Evolutionary conservation across 1,284 basidiomycete species (phyloP), one percentile per base, ranked within the genome.

Genomic region (Ceratobasidium papillatum): DNA sequence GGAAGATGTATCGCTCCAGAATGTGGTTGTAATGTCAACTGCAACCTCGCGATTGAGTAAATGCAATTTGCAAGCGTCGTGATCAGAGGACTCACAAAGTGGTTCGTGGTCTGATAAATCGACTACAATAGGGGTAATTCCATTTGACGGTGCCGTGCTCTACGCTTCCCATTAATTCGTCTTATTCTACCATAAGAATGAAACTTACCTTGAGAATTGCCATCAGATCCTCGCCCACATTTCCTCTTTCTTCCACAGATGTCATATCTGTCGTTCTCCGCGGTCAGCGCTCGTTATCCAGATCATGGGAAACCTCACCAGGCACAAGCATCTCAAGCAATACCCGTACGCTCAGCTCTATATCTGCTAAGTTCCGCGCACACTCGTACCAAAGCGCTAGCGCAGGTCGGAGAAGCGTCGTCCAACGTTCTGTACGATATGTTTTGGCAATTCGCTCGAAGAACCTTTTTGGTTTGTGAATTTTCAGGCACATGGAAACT

Each of bases 391-490:
- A 95, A 27, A 90, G 87, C 45, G 85, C 84, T 43, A 95, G 84
- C 14, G 96, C 86, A 2, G 92, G 88, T 56, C 85, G 85, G 19
- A 96, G 84, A 81, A 97, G 86, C 0, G 86, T 81, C 9, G 85
- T 83, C 94, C 94, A 97, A 65, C 87, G 85, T 80, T 96, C 94
- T 71, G 88, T 84, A n/a, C 91, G 87, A 80, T 96, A 97, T 0
- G 90, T 92, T 79, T 88, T 91, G 0, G 91, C 90, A 75, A 97
- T 96, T 36, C 93, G 88, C 78, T 95, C 94, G 80, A 95, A 94
- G 83, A 96, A 97, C 59, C 93, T 95, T n/a, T n/a, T n/a, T n/a
- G n/a, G n/a, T n/a, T n/a, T n/a, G n/a, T n/a, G n/a, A n/a, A n/a
- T n/a, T n/a, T n/a, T n/a, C n/a, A n/a, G n/a, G 52, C 74, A 45